Evolutionary conservation across 2,329 filamentous ascomycete genomes (phyloP), one percentile per base, ranked within the genome.

Genomic region (Dactylonectria macrodidyma): DNA sequence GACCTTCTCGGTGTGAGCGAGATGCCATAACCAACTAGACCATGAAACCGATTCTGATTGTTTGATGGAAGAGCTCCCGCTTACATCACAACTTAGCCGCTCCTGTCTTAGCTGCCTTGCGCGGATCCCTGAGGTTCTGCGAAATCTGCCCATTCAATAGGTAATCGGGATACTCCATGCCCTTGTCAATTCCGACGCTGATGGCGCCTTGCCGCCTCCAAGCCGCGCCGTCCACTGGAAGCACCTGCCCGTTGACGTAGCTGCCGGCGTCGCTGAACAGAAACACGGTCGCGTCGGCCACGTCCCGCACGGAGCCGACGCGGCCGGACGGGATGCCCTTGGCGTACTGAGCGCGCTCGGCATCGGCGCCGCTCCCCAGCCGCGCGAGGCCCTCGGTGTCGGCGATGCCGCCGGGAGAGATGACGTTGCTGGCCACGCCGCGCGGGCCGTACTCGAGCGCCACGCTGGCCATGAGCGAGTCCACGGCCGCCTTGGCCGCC

Each of bases 211-310:
- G 85, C 52, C 86, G 78, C 67, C 88, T 83, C 88, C 88, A 90
- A 1, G 85, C 83, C 1, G 82, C 88, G 34, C 90, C 90, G 73
- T 93, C 90, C 72, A 93, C 93, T 36, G 97, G 93, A 41, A 98
- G 82, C 3, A 90, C 89, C 72, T 94, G 91, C 1, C 95, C 96
- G 73, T 93, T 97, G 54, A 98, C 90, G 79, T 93, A 97, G 78
- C 92, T 94, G 1, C 92, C 95, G 0, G 94, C 90, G 52, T 97
- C 93, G 52, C 92, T 93, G 78, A 98, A 96, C 62, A 98, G 80
- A 76, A 91, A 99, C 0, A 98, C 89, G 0, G 95, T 98, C 1
- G 95, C 93, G 81, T 99, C 95, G 0, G 95, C 93, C 76, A 99
- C 95, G 77, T 99, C 95, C 71, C 92, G 92, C 30, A 97, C 90